These are phyloP conservation scores for Fusarium oxysporum DNA, from an alignment of 2,329 filamentous ascomycete species.

Conservation along the genomic window DNA sequence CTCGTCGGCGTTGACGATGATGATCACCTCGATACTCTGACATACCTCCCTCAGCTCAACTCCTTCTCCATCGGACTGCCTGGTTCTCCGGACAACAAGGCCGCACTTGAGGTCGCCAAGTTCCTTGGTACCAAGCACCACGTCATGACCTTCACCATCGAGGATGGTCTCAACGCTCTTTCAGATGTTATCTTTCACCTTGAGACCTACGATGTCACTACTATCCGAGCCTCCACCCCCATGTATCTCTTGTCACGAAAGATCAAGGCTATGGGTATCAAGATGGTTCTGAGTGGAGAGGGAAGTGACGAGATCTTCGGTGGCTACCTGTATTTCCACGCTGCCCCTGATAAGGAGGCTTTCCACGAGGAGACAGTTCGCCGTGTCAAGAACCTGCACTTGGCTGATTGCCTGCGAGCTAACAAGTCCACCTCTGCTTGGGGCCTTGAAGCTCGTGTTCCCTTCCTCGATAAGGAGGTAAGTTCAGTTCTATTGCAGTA, in stretches of 20 bases:
- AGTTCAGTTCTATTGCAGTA: constrained; percentile 10
- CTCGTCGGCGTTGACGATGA: constrained; percentile 96
- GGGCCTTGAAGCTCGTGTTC: constrained; percentile 97
- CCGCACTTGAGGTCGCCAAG: constrained; percentile 91
- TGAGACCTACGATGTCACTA: constrained; percentile 98
- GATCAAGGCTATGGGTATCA: constrained; percentile 99
- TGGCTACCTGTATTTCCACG: constrained; percentile 98
- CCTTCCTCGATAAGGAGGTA: constrained; percentile 94
- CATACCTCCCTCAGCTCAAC: constrained; percentile 93
- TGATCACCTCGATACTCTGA: constrained; percentile 88
- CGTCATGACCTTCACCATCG: constrained; percentile 97
- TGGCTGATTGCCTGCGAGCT: constrained; percentile 95
- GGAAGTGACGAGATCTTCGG: constrained; percentile 98
- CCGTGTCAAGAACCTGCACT: constrained; percentile 94
- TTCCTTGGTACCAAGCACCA: constrained; percentile 99
- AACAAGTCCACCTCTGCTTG: constrained; percentile 99
- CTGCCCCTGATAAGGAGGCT: constrained; percentile 87
- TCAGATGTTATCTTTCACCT: constrained; percentile 98
- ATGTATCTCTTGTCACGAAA: constrained; percentile 99
- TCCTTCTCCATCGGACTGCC: constrained; percentile 98
- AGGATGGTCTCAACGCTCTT: constrained; percentile 95
- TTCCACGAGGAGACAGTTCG: constrained; percentile 96
- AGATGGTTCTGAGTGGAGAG: constrained; percentile 98
- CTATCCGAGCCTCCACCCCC: constrained; percentile 96
- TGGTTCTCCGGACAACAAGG: constrained; percentile 90